Percentiles rank a stretch among this genome's conserved stretches.
Evolutionary conservation across 2,329 filamentous ascomycete species (phyloP).

Genomic region (Hymenoscyphus linearis): DNA sequence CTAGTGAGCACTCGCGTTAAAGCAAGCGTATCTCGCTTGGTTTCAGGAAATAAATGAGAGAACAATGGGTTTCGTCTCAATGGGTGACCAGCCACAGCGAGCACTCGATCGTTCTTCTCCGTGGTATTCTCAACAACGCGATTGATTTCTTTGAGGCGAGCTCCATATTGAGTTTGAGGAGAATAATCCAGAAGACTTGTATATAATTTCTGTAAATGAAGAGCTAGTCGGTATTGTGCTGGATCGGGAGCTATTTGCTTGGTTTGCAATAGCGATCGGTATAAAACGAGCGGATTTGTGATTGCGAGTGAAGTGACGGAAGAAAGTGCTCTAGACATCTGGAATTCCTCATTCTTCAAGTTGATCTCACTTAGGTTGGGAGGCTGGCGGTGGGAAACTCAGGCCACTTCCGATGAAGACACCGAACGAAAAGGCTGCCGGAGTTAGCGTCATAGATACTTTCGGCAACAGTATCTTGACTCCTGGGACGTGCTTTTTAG

Average conservation of each 20-base stretch:
- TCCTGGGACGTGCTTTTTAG: background rate
- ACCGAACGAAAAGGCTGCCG: constrained; percentile 4
- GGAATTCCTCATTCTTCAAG: constrained; percentile 10
- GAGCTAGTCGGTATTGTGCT: constrained; percentile 65
- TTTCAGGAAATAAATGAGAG: constrained; percentile 53
- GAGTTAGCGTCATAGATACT: background rate
- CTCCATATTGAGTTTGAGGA: constrained; percentile 63
- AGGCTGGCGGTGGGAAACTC: background rate
- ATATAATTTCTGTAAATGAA: constrained; percentile 75
- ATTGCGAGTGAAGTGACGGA: constrained; percentile 47
- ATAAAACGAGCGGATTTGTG: constrained; percentile 71
- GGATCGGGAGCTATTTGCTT: constrained; percentile 62
- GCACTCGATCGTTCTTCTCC: constrained; percentile 27
- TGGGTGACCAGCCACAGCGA: constrained; percentile 49
- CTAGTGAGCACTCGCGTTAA: constrained; percentile 64
- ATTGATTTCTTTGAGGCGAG: constrained; percentile 57
- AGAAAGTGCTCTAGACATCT: constrained; percentile 31
- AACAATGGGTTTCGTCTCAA: constrained; percentile 56
- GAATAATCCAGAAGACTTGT: constrained; percentile 72
- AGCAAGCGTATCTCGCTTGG: constrained; percentile 53
- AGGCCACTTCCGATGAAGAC: too few relatives aligned
- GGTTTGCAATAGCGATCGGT: constrained; percentile 58
- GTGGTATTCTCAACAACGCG: constrained; percentile 33
- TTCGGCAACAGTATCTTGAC: background rate
- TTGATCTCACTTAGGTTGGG: background rate